Conservation (phyloP, 2,329 filamentous ascomycete species). For the Monilinia polystroma region DNA sequence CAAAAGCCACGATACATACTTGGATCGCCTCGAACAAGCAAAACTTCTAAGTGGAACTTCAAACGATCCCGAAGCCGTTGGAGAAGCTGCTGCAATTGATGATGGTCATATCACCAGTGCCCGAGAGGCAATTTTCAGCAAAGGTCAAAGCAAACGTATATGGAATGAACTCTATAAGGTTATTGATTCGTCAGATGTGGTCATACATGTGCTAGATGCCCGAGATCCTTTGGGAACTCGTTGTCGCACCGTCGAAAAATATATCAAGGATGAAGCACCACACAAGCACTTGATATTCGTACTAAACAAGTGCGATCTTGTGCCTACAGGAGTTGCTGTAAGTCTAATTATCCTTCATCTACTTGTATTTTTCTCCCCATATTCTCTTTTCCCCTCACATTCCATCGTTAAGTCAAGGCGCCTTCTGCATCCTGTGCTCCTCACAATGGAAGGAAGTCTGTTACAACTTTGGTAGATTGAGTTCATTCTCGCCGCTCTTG, state of each 20-base stretch:
- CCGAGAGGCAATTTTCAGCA: slow-evolving; percentile 85
- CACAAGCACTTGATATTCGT: slow-evolving; percentile 95
- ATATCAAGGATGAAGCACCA: slow-evolving; percentile 86
- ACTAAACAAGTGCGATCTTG: slow-evolving; percentile 87
- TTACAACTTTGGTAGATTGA: slow-evolving; percentile 99
- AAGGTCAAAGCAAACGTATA: slow-evolving; percentile 92
- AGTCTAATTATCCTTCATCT: slow-evolving; percentile 49
- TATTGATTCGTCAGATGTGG: slow-evolving; percentile 91
- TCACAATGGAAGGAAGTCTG: slow-evolving; percentile 79
- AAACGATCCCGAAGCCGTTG: slow-evolving; percentile 50
- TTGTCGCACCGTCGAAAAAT: slow-evolving; percentile 89
- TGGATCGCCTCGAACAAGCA: slow-evolving; percentile 76
- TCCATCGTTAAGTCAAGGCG: slow-evolving; percentile 83
- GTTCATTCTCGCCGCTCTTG: slow-evolving; percentile 62
- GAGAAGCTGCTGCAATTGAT: slow-evolving; percentile 45
- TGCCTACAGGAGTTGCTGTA: slow-evolving; percentile 92
- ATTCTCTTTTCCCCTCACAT: slow-evolving; percentile 26
- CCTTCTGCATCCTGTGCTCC: slow-evolving; percentile 61
- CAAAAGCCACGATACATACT: slow-evolving; percentile 77
- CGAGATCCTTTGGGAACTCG: slow-evolving; percentile 86
- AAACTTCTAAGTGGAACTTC: slow-evolving; percentile 71
- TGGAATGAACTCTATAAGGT: slow-evolving; percentile 97
- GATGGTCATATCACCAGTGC: slow-evolving; percentile 57
- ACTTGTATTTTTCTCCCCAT: neutral
- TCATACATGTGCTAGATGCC: slow-evolving; percentile 92